Conservation (phyloP, 2,329 filamentous ascomycete species). For the Neofusicoccum ribis region DNA sequence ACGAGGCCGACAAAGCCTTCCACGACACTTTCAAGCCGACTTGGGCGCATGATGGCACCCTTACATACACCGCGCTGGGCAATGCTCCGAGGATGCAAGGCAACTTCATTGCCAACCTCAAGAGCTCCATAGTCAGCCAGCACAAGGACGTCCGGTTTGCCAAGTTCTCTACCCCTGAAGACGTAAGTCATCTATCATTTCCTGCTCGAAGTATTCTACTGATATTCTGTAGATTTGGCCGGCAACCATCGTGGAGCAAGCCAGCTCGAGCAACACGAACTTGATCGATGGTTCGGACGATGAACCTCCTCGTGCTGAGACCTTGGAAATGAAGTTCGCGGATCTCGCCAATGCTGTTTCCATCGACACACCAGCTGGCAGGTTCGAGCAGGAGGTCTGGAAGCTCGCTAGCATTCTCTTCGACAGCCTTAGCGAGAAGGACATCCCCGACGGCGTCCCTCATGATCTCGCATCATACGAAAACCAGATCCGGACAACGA, state of each 20-base stretch:
- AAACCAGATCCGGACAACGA: slow-evolving; percentile 53
- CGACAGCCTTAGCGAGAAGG: slow-evolving; percentile 36
- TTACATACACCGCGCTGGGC: slow-evolving; percentile 63
- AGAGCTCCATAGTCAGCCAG: slow-evolving; percentile 62
- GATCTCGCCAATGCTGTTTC: slow-evolving; percentile 52
- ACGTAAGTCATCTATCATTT: slow-evolving; percentile 34
- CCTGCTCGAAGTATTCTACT: slow-evolving; percentile 17
- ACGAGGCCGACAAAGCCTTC: slow-evolving; percentile 64
- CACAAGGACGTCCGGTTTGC: slow-evolving; percentile 65
- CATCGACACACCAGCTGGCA: slow-evolving; percentile 37
- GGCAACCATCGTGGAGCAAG: slow-evolving; percentile 6
- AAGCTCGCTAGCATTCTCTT: slow-evolving; percentile 84
- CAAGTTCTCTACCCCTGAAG: slow-evolving; percentile 55
- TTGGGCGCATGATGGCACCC: slow-evolving; percentile 73
- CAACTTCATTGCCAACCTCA: slow-evolving; percentile 55
- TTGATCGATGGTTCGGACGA: slow-evolving; percentile 4
- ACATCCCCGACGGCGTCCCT: slow-evolving; percentile 48
- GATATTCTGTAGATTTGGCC: slow-evolving; percentile 12
- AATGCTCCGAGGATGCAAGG: slow-evolving; percentile 42
- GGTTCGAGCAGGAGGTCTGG: slow-evolving; percentile 77
- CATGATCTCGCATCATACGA: slow-evolving; percentile 44
- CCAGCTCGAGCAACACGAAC: neutral
- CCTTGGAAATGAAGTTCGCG: slow-evolving; percentile 44
- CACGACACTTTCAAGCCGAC: slow-evolving; percentile 74
- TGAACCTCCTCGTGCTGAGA: slow-evolving; percentile 15